These are phyloP conservation scores for Phylloporus sp. DNA, from an alignment of 768 basidiomycete species.

Conservation along the genomic window DNA sequence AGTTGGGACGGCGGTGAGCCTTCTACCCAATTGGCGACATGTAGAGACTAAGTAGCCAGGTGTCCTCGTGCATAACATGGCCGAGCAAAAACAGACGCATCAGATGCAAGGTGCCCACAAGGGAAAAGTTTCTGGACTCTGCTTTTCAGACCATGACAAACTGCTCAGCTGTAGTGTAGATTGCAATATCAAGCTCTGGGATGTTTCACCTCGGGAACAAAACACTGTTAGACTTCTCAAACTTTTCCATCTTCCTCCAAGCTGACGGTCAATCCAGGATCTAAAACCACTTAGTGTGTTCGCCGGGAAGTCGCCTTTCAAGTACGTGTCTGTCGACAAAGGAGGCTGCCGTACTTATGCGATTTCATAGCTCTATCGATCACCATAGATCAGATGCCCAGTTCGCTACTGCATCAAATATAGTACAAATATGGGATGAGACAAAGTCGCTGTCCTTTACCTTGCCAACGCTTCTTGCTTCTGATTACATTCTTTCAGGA, in stretches of 20 bases:
- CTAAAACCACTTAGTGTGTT: constrained; percentile 73
- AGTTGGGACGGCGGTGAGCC: constrained; percentile 92
- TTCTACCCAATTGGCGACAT: neutral
- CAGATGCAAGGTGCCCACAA: constrained; percentile 73
- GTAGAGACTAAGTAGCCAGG: constrained; percentile 40
- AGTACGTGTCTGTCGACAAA: constrained; percentile 46
- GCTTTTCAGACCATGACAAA: constrained; percentile 60
- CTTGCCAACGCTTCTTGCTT: neutral
- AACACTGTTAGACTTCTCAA: constrained; percentile 33
- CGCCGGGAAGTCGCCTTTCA: constrained; percentile 85
- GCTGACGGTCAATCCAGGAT: constrained; percentile 18
- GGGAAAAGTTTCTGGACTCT: constrained; percentile 80
- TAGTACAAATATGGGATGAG: constrained; percentile 98
- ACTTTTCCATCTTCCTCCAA: neutral
- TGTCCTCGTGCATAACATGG: constrained; percentile 80
- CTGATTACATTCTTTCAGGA: constrained; percentile 43
- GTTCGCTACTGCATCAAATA: constrained; percentile 91
- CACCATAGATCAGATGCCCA: constrained; percentile 87
- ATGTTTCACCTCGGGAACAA: constrained; percentile 37
- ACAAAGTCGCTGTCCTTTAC: constrained; percentile 55
- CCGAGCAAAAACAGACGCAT: constrained; percentile 49
- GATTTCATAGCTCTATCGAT: constrained; percentile 70
- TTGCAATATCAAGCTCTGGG: constrained; percentile 80
- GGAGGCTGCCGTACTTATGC: neutral
- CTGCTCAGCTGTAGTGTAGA: constrained; percentile 82